Percentiles rank a stretch among this genome's conserved stretches.
phyloP scores from a whole-genome alignment of 768 basidiomycete species.

The Russula sp. region DNA sequence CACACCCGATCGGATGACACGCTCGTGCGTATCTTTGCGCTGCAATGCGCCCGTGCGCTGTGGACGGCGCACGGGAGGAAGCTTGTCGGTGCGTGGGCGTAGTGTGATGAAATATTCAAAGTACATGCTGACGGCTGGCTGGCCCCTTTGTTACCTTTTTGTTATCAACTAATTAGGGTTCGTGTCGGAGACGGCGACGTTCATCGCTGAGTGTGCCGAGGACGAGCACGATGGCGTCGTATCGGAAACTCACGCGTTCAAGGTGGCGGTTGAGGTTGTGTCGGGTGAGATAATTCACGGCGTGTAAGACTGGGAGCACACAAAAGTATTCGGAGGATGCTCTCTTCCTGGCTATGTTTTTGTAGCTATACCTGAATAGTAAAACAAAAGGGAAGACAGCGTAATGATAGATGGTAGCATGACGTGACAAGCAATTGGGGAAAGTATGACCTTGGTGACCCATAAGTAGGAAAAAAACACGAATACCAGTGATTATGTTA shows the following conservation, averaged over 20 bases:
- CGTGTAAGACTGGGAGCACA: slow-evolving; percentile 11
- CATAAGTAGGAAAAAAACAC: neutral
- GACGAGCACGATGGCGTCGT: slow-evolving; percentile 87
- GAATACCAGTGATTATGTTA: neutral
- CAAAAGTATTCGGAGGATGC: neutral
- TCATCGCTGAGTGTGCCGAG: slow-evolving; percentile 83
- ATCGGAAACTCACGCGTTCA: slow-evolving; percentile 61
- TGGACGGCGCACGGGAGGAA: slow-evolving; percentile 79
- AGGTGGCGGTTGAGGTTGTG: slow-evolving; percentile 65
- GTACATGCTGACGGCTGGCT: neutral
- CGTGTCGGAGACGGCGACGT: slow-evolving; percentile 75
- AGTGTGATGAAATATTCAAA: neutral
- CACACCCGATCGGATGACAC: slow-evolving; percentile 83
- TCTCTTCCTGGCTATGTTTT: neutral
- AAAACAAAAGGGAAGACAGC: neutral
- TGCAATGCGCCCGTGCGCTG: slow-evolving; percentile 63
- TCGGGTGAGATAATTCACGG: slow-evolving; percentile 44
- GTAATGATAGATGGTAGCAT: slow-evolving; percentile 17
- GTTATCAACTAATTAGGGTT: slow-evolving; percentile 48
- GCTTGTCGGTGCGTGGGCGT: slow-evolving; percentile 55
- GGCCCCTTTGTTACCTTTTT: neutral
- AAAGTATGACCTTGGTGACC: slow-evolving; percentile 5
- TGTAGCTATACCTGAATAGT: neutral
- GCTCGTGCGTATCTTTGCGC: slow-evolving; percentile 62
- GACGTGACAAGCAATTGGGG: slow-evolving; percentile 21